Base-by-base conservation (phyloP, 2,329 filamentous ascomycete species). In the Cryphonectria nitschkei region DNA sequence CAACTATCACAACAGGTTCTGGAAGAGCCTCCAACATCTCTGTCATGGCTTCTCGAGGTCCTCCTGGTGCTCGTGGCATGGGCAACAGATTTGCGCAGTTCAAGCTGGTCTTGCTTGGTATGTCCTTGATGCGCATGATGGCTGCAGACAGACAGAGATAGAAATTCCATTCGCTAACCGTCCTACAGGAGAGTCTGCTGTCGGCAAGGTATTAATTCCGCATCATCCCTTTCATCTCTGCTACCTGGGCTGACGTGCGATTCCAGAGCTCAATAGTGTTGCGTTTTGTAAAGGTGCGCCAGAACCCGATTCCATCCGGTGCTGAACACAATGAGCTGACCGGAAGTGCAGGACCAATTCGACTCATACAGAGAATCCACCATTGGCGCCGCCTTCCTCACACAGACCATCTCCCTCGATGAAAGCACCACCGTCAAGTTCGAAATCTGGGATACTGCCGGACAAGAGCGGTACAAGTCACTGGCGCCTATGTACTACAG, bases 391-490 rank as follows among this genome's bases (percentile, higher is more conserved):
- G 97, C 97, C 76, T 99, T 99, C 88, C 89, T 99, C 76, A 99
- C 96, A 78, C 96, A 99, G 84, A 99, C 96, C 76, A 98, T 99
- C 81, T 95, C 95, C 71, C 92, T 99, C 82, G 95, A 98, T 81
- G 96, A 98, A 80, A 96, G 90, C 83, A 98, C 96, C 72, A 99
- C 96, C 70, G 95, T 99, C 83, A 99, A 99, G 87, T 99, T 99
- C 80, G 96, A 99, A 84, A 99, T 99, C 80, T 99, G 96, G 95
- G 95, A 98, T 83, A 99, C 96, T 13, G 96, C 96, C 74, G 96
- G 96, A 74, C 96, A 99, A 85, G 96, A 99, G 84, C 90, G 97
- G 79, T 99, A 98, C 89, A 98, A 98, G 87, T 98, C 96, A 16
- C 87, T 99, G 75, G 96, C 96, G 46, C 96, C 96, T 77, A 99